A percentile compares a stretch with the other conserved stretches of the same genome.
phyloP scores from a whole-genome alignment of 208 protist species.

The Acanthamoeba healyi region DNA sequence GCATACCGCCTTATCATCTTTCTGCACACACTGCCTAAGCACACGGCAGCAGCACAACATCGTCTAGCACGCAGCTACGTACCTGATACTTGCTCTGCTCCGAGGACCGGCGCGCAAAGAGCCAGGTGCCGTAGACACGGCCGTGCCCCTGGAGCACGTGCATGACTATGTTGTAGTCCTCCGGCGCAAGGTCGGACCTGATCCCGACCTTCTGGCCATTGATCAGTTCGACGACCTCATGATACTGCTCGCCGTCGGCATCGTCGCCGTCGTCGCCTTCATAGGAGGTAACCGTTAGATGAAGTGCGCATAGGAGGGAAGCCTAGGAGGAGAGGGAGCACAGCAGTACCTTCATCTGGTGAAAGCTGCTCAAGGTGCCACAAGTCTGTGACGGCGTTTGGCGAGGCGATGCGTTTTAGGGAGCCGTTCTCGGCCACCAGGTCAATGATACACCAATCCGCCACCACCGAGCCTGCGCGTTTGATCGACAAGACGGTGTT shows the following conservation, averaged over 20 bases:
- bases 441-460: conserved; percentile 61
- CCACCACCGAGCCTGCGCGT: neutral
- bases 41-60: neutral
- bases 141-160: neutral
- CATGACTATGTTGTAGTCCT: conserved; percentile 1
- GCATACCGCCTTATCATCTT: conserved; percentile 2
- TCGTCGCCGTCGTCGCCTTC: neutral
- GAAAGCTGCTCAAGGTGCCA: neutral
- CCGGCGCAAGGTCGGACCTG: neutral
- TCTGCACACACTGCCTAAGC: neutral
- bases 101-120: neutral
- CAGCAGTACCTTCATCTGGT: neutral
- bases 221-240: neutral
- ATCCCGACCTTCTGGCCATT: conserved; percentile 1
- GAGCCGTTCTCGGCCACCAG: neutral
- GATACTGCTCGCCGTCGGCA: neutral
- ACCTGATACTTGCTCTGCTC: neutral
- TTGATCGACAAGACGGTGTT: neutral
- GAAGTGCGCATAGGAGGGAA: neutral
- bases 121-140: conserved; percentile 21
- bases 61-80: neutral
- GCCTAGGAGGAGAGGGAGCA: too few species aligned
- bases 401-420: conserved; percentile 26
- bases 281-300: neutral
- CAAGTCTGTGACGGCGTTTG: neutral